phyloP scores from a whole-genome alignment of 495 filamentous ascomycete species.

The Parathielavia hyrcaniae region DNA sequence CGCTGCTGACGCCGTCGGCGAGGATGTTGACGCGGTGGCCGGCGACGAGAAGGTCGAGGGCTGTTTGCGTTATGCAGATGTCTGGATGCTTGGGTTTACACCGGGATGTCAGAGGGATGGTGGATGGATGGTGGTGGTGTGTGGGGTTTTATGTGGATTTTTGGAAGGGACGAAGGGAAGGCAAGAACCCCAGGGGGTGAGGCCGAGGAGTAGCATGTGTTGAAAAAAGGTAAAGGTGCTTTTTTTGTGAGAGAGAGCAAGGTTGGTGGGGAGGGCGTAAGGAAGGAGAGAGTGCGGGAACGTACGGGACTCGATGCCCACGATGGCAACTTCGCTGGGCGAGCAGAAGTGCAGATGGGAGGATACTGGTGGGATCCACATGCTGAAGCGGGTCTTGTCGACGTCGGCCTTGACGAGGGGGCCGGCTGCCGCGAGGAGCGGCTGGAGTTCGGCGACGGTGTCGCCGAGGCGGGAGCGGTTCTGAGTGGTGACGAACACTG shows the following conservation, averaged over 20 bases:
- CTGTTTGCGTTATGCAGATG: slow-evolving; percentile 91
- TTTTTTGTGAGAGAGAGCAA: too few relatives aligned
- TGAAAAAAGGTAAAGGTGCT: too few relatives aligned
- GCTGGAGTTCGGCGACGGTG: slow-evolving; percentile 62
- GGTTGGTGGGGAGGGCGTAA: too few relatives aligned
- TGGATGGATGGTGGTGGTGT: too few relatives aligned
- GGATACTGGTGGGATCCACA: slow-evolving; percentile 53
- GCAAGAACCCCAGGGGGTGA: too few relatives aligned
- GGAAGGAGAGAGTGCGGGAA: too few relatives aligned
- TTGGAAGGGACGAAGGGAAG: too few relatives aligned
- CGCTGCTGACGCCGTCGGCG: slow-evolving; percentile 85
- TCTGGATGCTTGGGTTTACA: slow-evolving; percentile 32
- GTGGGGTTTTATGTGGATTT: too few relatives aligned
- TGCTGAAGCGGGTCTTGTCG: slow-evolving; percentile 89
- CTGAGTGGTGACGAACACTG: slow-evolving; percentile 81
- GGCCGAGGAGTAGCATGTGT: too few relatives aligned
- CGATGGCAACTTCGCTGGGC: slow-evolving; percentile 49
- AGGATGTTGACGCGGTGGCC: slow-evolving; percentile 82
- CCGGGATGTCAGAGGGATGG: too few relatives aligned
- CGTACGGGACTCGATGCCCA: slow-evolving; percentile 73
- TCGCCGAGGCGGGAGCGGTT: slow-evolving; percentile 65
- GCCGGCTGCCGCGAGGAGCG: slow-evolving; percentile 27
- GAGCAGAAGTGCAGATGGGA: slow-evolving; percentile 26
- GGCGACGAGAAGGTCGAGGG: slow-evolving; percentile 65
- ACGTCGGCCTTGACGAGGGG: slow-evolving; percentile 46